phyloP scores from a whole-genome alignment of 352 stramenopile species.

The Globisporangium echinulatum region DNA sequence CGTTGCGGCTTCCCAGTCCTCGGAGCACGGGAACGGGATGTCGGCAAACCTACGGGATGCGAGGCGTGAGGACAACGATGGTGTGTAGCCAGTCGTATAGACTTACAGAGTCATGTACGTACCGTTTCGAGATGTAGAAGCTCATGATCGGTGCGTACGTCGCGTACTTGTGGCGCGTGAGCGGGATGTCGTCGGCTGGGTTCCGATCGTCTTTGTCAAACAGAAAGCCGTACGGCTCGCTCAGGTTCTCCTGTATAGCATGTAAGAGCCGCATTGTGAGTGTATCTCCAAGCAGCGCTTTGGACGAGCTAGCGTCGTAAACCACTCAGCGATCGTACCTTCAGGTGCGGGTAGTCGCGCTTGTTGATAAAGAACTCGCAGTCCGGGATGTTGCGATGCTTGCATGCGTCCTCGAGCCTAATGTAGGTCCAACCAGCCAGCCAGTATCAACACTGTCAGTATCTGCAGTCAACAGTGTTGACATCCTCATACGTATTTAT shows the following conservation, averaged over 20 bases:
- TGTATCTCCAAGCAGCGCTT: too few relatives aligned
- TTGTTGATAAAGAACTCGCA: constrained; percentile 99
- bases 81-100: too few relatives aligned
- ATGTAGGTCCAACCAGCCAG: neutral
- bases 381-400: constrained; percentile 92
- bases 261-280: neutral
- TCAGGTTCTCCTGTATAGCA: constrained; percentile 83
- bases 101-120: neutral
- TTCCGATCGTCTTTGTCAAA: constrained; percentile 97
- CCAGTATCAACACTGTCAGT: neutral
- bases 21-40: constrained; percentile 96
- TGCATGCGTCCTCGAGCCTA: constrained; percentile 92
- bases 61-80: too few relatives aligned
- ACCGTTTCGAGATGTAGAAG: constrained; percentile 93
- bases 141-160: constrained; percentile 96
- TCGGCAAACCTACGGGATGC: constrained; percentile 87
- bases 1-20: constrained; percentile 92
- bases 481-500: too few relatives aligned
- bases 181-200: constrained; percentile 89
- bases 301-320: too few relatives aligned
- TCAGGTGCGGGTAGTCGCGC: constrained; percentile 97
- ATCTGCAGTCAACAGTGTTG: too few relatives aligned
- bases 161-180: constrained; percentile 85
- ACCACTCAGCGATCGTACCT: constrained; percentile 41
- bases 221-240: constrained; percentile 97